Base-by-base conservation (phyloP, 352 stramenopile species). In the Thalassiosira mediterranea region DNA sequence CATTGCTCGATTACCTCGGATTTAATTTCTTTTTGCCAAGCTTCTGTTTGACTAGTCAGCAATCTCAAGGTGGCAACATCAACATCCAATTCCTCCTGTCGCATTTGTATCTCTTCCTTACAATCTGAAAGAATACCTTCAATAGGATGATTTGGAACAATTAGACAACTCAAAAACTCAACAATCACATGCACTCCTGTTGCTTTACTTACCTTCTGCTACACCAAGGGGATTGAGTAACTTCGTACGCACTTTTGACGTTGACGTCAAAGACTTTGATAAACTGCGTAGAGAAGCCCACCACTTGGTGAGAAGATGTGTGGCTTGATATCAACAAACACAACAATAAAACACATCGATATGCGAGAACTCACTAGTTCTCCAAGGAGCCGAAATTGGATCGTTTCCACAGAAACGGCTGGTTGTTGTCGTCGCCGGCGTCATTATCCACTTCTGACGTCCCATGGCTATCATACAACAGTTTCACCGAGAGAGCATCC, bases 241-340 rank as follows among this genome's bases (percentile, higher is more conserved):
- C 66, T 93, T 93, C 11, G 83, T 82, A 75, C 87, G 71, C 1
- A 93, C 69, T 66, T 88, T 91, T 17, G 83, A 82, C 49, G 88
- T 71, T 17, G 74, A 76, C 19, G 84, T 90, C 1, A 93, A 60
- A 34, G 75, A 84, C 26, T 85, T 73, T 26, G 42, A 68, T 21
- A 77, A 37, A 44, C 61, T 75, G n/a, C n/a, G n/a, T n/a, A 53
- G 11, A 42, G 25, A 31, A 31, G 17, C 13, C 15, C 19, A 57
- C 7, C 34, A 42, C 7, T 42, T 42, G 7, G 34, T 13, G 13
- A 13, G 7, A 42, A 13, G 34, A 42, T 42, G 34, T 13, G 34
- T 13, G 13, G 7, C 13, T 42, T 7, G 34, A 42, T 13, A 42
- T 42, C 7, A 42, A 42, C 34, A 42, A 7, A 13, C 34, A 42